A percentile compares a stretch with the other conserved stretches of the same genome.
phyloP scores from a whole-genome alignment of 257 asterid genomes.

The Penstemon newberryi region DNA sequence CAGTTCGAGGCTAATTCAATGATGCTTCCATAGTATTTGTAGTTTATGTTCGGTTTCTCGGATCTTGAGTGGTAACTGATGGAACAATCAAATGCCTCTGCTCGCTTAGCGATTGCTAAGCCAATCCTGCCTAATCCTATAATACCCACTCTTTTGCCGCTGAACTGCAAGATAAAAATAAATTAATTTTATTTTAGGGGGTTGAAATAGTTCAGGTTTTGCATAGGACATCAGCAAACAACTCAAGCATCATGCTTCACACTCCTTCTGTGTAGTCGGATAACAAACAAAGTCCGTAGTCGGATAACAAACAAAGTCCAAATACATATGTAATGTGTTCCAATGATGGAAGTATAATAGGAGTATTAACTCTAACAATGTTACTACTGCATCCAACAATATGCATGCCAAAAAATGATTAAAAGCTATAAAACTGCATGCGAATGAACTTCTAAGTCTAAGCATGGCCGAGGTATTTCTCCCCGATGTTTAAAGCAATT shows the following conservation, averaged over 20 bases:
- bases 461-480: neutral
- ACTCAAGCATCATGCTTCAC: neutral
- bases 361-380: neutral
- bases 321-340: neutral
- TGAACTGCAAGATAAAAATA: slow-evolving; percentile 54
- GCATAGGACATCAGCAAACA: neutral
- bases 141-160: slow-evolving; percentile 74
- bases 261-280: neutral
- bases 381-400: neutral
- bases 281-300: neutral
- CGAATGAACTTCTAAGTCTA: neutral
- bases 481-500: slow-evolving; percentile 6
- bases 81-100: slow-evolving; percentile 67
- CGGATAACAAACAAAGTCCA: neutral
- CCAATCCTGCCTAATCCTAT: slow-evolving; percentile 89
- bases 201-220: too few relatives aligned
- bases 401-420: neutral
- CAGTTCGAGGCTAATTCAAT: slow-evolving; percentile 70
- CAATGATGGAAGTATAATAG: neutral
- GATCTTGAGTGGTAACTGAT: slow-evolving; percentile 72
- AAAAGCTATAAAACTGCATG: neutral
- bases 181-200: neutral
- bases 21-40: slow-evolving; percentile 50
- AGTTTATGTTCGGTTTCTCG: slow-evolving; percentile 45
- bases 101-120: slow-evolving; percentile 68